Percentiles rank a stretch among this genome's conserved stretches.
Conservation (phyloP, 257 asterid genomes). For the Thymus mandschuricus region DNA sequence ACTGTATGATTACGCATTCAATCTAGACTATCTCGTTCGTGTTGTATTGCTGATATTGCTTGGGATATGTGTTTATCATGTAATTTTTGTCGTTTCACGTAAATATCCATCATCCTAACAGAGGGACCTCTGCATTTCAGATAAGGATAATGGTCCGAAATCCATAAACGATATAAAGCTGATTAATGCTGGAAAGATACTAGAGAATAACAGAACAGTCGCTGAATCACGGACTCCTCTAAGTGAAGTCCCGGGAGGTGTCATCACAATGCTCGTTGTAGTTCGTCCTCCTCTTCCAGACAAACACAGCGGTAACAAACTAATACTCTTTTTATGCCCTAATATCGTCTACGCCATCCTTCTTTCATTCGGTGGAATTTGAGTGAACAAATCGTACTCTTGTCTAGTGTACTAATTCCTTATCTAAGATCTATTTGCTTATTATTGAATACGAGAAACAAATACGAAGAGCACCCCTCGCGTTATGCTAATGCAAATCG, state of each 20-base stretch:
- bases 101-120: slow-evolving; percentile 4
- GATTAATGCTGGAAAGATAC: slow-evolving; percentile 85
- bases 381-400: not conserved
- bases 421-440: not conserved
- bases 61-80: not conserved
- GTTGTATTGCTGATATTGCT: not conserved
- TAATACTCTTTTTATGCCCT: not conserved
- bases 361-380: not conserved
- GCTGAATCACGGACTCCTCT: slow-evolving; percentile 76
- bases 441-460: not conserved
- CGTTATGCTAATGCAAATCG: too few species aligned
- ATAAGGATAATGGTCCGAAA: slow-evolving; percentile 80
- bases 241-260: slow-evolving; percentile 85
- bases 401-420: not conserved
- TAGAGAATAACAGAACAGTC: slow-evolving; percentile 75
- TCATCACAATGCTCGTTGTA: slow-evolving; percentile 88
- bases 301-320: slow-evolving; percentile 63
- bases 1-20: not conserved
- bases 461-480: not conserved
- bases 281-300: slow-evolving; percentile 78
- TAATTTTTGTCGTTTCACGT: not conserved
- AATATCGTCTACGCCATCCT: not conserved
- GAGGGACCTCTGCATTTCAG: slow-evolving; percentile 42
- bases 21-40: not conserved
- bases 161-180: slow-evolving; percentile 77